Evolutionary conservation across 768 basidiomycete genomes (phyloP).

Genomic region (Rhodotorula sphaerocarpa): DNA sequence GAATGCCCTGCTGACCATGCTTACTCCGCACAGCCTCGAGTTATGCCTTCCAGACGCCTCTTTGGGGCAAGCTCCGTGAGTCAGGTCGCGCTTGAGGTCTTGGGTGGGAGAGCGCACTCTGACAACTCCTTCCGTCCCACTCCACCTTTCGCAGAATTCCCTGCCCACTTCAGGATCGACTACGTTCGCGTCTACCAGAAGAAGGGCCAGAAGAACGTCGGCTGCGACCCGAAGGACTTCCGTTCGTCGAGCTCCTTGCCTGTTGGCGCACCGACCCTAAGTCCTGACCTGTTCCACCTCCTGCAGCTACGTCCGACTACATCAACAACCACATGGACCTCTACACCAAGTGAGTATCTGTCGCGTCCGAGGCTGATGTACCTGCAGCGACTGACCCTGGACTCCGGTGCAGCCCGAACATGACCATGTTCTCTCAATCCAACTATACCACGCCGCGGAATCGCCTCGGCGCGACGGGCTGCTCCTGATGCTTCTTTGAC

Average conservation of each 20-base stretch:
- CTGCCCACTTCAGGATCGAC: slow-evolving; percentile 47
- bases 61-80: slow-evolving; percentile 52
- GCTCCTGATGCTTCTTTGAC: background rate
- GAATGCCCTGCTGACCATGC: no score
- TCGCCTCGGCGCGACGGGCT: background rate
- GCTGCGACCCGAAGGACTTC: slow-evolving; percentile 7
- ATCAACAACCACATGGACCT: slow-evolving; percentile 41
- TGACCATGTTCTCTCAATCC: background rate
- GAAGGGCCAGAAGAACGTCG: slow-evolving; percentile 11
- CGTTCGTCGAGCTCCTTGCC: background rate
- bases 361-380: background rate
- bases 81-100: no score
- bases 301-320: slow-evolving; percentile 48
- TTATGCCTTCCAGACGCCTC: slow-evolving; percentile 8
- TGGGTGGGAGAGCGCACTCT: no score
- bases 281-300: background rate
- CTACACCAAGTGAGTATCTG: slow-evolving; percentile 37
- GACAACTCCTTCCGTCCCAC: no score
- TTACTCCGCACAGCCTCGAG: background rate
- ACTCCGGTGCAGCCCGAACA: background rate
- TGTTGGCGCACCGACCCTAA: background rate
- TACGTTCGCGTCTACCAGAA: slow-evolving; percentile 19
- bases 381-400: background rate
- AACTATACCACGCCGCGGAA: slow-evolving; percentile 12
- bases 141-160: slow-evolving; percentile 50